Evolutionary conservation across 2,329 filamentous ascomycete genomes (phyloP).

Genomic region (Colletotrichum scovillei): DNA sequence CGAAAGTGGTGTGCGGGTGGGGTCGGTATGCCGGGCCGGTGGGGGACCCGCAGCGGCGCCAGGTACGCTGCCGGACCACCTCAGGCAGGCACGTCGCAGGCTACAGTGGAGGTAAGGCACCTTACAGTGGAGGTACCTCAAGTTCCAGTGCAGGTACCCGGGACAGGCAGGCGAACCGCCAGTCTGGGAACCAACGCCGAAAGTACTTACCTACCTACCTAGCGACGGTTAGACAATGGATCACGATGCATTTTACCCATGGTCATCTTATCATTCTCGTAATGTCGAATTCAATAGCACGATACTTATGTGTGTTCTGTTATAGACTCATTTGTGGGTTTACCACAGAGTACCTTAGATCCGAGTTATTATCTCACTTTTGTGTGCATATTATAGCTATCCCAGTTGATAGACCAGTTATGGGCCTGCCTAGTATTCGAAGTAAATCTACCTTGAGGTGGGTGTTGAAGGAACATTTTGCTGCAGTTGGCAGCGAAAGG

Average conservation of each 20-base stretch:
- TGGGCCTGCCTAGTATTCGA: background rate
- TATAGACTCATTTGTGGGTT: background rate
- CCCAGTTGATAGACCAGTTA: background rate
- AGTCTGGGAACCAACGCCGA: background rate
- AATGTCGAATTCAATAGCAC: background rate
- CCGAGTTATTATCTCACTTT: background rate
- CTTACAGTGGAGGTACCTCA: too few species aligned
- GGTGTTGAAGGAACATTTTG: background rate
- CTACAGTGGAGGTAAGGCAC: too few species aligned
- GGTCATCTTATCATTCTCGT: background rate
- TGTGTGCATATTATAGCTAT: background rate
- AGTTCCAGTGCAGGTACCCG: background rate
- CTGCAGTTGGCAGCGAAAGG: background rate
- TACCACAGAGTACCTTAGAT: too few species aligned
- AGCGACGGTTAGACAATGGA: background rate
- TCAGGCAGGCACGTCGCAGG: background rate
- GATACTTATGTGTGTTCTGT: background rate
- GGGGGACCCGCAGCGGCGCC: slow-evolving; percentile 3
- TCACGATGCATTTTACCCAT: background rate
- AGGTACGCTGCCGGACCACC: slow-evolving; percentile 19
- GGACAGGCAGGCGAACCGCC: background rate
- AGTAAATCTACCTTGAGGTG: too few species aligned
- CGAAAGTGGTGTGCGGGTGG: background rate
- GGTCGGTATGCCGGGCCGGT: slow-evolving; percentile 5
- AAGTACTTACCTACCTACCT: too few species aligned